Evolutionary conservation across 192 early-diverging fungal species (phyloP).

Genomic region (Backusella morwellensis): DNA sequence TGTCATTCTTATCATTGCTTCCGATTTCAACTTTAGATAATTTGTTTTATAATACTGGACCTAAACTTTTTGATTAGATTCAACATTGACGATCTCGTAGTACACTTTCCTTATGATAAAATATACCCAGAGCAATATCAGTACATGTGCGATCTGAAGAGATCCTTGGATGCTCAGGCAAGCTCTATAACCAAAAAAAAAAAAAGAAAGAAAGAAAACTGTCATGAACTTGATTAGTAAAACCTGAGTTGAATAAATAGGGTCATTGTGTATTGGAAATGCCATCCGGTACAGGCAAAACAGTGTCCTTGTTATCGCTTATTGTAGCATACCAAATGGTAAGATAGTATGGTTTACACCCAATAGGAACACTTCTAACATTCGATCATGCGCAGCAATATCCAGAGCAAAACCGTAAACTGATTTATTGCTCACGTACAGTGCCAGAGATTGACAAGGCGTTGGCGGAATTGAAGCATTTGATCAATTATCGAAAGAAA

Average conservation of each 20-base stretch:
- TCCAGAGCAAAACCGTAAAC: conserved; percentile 90
- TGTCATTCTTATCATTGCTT: neutral
- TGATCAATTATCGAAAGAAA: conserved; percentile 80
- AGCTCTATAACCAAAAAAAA: neutral
- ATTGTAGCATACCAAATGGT: conserved; percentile 96
- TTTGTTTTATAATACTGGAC: neutral
- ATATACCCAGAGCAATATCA: conserved; percentile 99
- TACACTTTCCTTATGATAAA: conserved; percentile 98
- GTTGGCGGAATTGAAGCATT: conserved; percentile 88
- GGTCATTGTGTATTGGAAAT: conserved; percentile 98
- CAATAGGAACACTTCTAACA: neutral
- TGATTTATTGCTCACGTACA: conserved; percentile 99
- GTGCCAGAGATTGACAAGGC: conserved; percentile 99
- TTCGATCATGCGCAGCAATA: conserved; percentile 49
- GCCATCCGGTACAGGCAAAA: conserved; percentile 99
- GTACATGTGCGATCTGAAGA: conserved; percentile 97
- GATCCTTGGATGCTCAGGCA: conserved; percentile 86
- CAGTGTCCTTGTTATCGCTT: conserved; percentile 90
- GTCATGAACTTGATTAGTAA: neutral
- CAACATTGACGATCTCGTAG: conserved; percentile 81
- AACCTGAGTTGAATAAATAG: conserved; percentile 28
- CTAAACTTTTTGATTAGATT: conserved; percentile 47
- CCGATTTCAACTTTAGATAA: neutral
- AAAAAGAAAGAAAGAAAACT: neutral
- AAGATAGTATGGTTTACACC: neutral